These are phyloP conservation scores for Cephalotrichum gorgonifer DNA, from an alignment of 2,329 filamentous ascomycete genomes.

Conservation along the genomic window DNA sequence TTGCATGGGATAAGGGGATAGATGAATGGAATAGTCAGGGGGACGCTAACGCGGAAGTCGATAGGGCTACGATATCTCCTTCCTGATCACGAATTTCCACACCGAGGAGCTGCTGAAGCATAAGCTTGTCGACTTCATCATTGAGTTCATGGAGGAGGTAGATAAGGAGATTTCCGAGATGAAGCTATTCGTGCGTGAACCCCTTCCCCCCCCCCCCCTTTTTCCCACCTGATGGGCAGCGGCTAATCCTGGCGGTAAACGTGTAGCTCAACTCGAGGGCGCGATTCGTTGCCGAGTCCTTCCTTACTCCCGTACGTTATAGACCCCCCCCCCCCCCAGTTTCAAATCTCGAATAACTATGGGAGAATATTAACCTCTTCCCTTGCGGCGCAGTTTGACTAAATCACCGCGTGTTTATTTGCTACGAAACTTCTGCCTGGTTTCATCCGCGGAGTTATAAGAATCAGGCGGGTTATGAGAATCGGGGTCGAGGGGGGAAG, in stretches of 20 bases:
- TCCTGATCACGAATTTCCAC: slow-evolving; percentile 97
- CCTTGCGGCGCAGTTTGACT: neutral
- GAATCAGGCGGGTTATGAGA: no score
- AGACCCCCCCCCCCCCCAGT: neutral
- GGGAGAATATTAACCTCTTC: neutral
- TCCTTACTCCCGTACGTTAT: slow-evolving; percentile 73
- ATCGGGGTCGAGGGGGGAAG: no score
- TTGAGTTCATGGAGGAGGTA: slow-evolving; percentile 99
- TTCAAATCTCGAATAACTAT: no score
- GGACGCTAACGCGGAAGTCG: neutral
- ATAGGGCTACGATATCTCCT: slow-evolving; percentile 97
- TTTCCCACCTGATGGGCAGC: no score
- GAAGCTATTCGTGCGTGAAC: slow-evolving; percentile 95
- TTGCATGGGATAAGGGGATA: no score
- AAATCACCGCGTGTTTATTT: neutral
- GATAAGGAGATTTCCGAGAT: slow-evolving; percentile 99
- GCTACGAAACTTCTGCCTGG: no score
- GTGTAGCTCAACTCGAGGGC: slow-evolving; percentile 84
- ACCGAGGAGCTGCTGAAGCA: slow-evolving; percentile 99
- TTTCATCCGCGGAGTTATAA: neutral
- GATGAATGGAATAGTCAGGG: neutral
- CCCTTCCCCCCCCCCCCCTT: neutral
- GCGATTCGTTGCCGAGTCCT: slow-evolving; percentile 96
- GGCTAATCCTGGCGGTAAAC: neutral
- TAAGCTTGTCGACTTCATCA: slow-evolving; percentile 98